Conservation (phyloP, 148 eudicot species). For the Euryodendron excelsum region DNA sequence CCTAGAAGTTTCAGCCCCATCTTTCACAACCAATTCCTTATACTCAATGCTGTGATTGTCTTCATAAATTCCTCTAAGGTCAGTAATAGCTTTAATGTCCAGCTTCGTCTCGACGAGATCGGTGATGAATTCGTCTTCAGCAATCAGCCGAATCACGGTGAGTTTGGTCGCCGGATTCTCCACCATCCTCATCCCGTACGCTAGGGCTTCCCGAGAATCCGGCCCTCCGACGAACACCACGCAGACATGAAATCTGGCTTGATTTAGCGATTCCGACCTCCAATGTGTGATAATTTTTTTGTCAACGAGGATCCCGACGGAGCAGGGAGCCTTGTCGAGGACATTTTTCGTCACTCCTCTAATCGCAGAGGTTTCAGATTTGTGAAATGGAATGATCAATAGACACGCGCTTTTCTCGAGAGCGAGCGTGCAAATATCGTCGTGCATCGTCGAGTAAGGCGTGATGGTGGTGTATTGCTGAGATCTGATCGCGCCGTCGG, state of each 20-base stretch:
- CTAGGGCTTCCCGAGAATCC: conserved; percentile 18
- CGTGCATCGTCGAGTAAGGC: conserved; percentile 14
- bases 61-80: background rate
- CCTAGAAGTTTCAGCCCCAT: conserved; percentile 7
- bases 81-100: background rate
- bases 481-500: background rate
- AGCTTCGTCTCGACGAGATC: conserved; percentile 4
- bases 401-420: conserved; percentile 11
- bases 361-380: background rate
- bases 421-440: conserved; percentile 16
- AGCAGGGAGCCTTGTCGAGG: conserved; percentile 24
- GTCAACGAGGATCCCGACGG: conserved; percentile 15
- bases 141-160: conserved; percentile 7
- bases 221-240: conserved; percentile 18
- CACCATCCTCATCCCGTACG: conserved; percentile 15
- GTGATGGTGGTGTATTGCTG: conserved; percentile 16
- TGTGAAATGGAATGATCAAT: conserved; percentile 18
- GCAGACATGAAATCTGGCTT: background rate
- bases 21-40: conserved; percentile 9
- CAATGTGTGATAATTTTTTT: conserved; percentile 3
- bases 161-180: background rate
- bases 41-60: background rate
- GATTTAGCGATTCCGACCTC: background rate
- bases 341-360: conserved; percentile 3
- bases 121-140: background rate